Evolutionary conservation across 441 rosid genomes (phyloP).

Genomic region (Flueggea neowawraea): DNA sequence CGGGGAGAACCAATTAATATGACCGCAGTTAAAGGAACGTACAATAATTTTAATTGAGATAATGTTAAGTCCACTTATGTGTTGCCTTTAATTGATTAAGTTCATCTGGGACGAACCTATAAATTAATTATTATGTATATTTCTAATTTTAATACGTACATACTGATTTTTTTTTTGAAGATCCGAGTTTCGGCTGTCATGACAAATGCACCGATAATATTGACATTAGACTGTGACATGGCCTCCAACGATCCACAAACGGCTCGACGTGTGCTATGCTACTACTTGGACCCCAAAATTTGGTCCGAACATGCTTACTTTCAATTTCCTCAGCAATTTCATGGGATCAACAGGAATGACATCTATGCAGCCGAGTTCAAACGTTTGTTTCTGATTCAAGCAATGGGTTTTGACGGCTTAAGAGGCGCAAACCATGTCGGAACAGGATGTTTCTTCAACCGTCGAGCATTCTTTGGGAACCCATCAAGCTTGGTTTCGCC

Average conservation of each 20-base stretch:
- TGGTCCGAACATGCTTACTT: conserved; percentile 31
- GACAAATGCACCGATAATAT: conserved; percentile 59
- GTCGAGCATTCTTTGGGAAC: conserved; percentile 36
- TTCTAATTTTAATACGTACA: too few relatives aligned
- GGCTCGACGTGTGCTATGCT: conserved; percentile 45
- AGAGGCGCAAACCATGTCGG: conserved; percentile 47
- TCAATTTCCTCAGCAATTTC: conserved; percentile 70
- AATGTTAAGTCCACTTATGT: too few relatives aligned
- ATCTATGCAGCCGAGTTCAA: conserved; percentile 42
- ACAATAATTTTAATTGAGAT: too few relatives aligned
- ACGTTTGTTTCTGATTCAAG: conserved; percentile 28
- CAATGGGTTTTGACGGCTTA: conserved; percentile 46
- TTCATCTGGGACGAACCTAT: too few relatives aligned
- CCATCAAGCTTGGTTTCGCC: conserved; percentile 18
- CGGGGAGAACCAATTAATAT: too few relatives aligned
- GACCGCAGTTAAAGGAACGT: too few relatives aligned
- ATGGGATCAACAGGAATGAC: conserved; percentile 48
- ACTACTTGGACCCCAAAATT: conserved; percentile 32
- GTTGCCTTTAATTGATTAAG: too few relatives aligned
- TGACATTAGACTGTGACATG: conserved; percentile 80
- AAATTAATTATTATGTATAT: too few relatives aligned
- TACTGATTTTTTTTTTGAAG: neutral
- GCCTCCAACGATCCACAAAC: conserved; percentile 64
- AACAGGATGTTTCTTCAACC: conserved; percentile 45
- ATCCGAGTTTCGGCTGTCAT: conserved; percentile 62